Base-by-base conservation (phyloP, 2,329 filamentous ascomycete genomes). In the Cercospora citrullina region DNA sequence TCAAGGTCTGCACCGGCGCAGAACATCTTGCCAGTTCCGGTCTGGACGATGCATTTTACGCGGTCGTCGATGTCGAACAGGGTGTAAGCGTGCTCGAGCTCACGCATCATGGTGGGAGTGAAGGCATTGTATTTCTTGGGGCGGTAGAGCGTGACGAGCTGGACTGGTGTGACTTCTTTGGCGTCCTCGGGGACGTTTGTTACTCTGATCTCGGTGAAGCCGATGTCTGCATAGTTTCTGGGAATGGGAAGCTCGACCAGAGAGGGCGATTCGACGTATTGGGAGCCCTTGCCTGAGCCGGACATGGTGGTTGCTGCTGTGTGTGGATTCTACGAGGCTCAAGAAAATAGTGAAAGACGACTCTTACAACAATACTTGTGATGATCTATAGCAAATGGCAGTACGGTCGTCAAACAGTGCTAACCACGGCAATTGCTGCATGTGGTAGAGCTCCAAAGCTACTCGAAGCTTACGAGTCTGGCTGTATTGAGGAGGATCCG, bases 71-170 rank as follows among this genome's bases (percentile, higher is more conserved):
- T 77, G 69, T 87, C 84, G 73, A 87, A 83, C 73, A 83, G 81
- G 63, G 73, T 76, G 71, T 84, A 85, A 12, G 86, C 87, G 3
- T 79, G 71, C 67, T 87, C 84, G 31, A 92, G 82, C 73, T 90
- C 89, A 16, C 79, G 74, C 73, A 86, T 85, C 88, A 92, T 91
- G 14, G 79, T 81, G 21, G 84, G 80, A 3, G 88, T 91, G 79
- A 92, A 91, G 68, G 88, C 89, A 84, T 92, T 92, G 79, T 89
- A 84, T 68, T 87, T 87, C 10, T 81, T 78, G 0, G 90, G 90
- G 18, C 90, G 87, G 79, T 90, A 83, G 48, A 92, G 84, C 2
- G 86, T 86, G 36, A 91, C 78, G 69, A 91, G 77, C 60, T 92
- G 83, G 62, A 91, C 84, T 16, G 85, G 84, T 0, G 89, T 91